Evolutionary conservation across 345 rosid genomes (phyloP), one percentile per base, ranked within the genome.

Genomic region (Chamaenerion angustifolium): DNA sequence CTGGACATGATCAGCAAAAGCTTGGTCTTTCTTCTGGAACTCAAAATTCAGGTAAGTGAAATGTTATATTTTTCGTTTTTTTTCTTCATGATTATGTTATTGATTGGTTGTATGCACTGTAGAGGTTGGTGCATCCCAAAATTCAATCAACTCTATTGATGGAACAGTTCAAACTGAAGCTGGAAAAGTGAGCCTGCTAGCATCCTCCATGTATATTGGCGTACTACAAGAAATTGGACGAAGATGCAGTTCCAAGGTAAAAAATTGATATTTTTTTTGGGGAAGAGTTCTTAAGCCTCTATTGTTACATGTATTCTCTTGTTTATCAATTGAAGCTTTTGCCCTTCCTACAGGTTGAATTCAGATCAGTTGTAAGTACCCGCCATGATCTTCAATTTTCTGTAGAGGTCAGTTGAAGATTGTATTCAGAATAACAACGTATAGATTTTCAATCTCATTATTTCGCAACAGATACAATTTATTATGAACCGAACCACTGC

Each of bases 381-480:
- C 80, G 94, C 59, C 82, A 80, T 70, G 95, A 92, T 72, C 75
- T 87, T 68, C 88, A 78, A 59, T 92, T 92, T 71, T 82, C 99
- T 60, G 82, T 84, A 12, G 99, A 92, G 96, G 99, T 82, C 48
- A 66, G 95, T 31, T 31, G 37, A 8, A 31, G 37, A 31, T 31
- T 31, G 37, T 31, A 31, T 31, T 31, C 37, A 31, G 37, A 31
- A 31, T n/a, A 31, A 31, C 37, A 31, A 31, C 37, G 3, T 31
- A 5, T 31, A 31, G 37, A 31, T 31, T 31, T 31, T 31, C 7
- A 31, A 23, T 2, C 27, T 23, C 5, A 2, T 23, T 23, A 23
- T 23, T 23, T 23, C 2, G 5, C 27, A 23, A 5, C 5, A 23
- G 27, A 23, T 23, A 23, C 3, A 31, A 31, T 7, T 31, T 31